Base-by-base conservation (phyloP, 169 alveolate species). In the Eimeria necatrix region DNA sequence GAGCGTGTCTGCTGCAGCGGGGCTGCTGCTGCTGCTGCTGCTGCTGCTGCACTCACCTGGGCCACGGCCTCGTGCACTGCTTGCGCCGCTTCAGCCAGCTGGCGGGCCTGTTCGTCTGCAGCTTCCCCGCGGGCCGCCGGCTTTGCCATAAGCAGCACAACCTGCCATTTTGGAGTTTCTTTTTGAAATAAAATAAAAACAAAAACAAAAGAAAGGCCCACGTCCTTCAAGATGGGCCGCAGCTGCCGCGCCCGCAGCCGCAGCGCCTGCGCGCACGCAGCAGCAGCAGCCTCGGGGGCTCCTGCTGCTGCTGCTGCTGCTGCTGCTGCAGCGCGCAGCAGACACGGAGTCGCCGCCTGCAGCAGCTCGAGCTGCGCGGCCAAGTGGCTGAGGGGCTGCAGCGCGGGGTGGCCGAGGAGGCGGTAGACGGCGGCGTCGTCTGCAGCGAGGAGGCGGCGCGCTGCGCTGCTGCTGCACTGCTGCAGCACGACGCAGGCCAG, bases 341-440 rank as follows among this genome's bases (percentile, higher is more conserved):
- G 89, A 46, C 89, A 80, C 18, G 89, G 89, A 22, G 89, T 22
- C 0, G 89, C 89, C 8, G 41, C 61, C 20, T 80, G 48, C 6
- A 80, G 4, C 60, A 80, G 60, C 22, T 80, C 26, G 48, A 80
- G 18, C 8, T 80, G 89, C 18, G 20, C 70, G 18, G 89, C 89
- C 26, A 80, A 80, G 14, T 6, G 9, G 48, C 70, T 49, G 60
- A 80, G 70, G 5, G 89, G 89, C 41, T 6, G 6, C 12, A 51
- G n/a, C 9, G 89, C 89, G 41, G 89, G 89, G 18, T 80, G 89
- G 18, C 89, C 89, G 49, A 80, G 48, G 18, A 80, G 61, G 70
- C 89, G 26, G 48, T 80, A 80, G 49, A 80, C 49, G 52, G 26
- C 89, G 10, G 89, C 18, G 7, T 80, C 89, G 4, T 16, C 60